Conservation (phyloP, 1,284 basidiomycete genomes). For the Austroboletus niveus region DNA sequence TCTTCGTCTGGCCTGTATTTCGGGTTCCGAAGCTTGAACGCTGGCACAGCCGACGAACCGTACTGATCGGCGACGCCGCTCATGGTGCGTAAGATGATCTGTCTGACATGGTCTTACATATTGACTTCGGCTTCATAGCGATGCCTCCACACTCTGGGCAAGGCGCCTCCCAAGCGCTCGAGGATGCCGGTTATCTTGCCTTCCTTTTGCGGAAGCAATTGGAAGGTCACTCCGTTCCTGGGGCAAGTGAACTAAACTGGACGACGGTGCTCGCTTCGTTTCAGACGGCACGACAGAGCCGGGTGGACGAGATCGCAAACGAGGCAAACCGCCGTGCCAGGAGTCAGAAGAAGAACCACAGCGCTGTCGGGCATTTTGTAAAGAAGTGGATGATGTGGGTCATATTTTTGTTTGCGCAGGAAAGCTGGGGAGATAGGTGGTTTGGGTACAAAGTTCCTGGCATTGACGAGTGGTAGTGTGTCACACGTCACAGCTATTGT, state of each 20-base stretch:
- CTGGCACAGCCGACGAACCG: conserved; percentile 27
- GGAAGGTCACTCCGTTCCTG: background rate
- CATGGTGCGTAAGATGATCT: conserved; percentile 23
- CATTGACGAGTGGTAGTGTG: conserved; percentile 25
- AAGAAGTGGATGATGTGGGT: conserved; percentile 29
- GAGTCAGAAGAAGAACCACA: conserved; percentile 22
- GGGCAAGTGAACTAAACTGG: conserved; percentile 12
- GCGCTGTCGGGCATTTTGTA: conserved; percentile 18
- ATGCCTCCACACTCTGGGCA: conserved; percentile 36
- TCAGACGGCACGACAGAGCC: conserved; percentile 24
- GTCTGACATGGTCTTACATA: background rate
- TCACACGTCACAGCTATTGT: no score
- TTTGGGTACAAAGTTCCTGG: conserved; percentile 34
- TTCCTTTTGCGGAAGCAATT: conserved; percentile 24
- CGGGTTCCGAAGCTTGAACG: conserved; percentile 21
- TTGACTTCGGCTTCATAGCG: conserved; percentile 12
- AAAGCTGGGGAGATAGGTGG: conserved; percentile 33
- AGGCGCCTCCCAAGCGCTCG: conserved; percentile 33
- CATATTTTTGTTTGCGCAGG: conserved; percentile 21
- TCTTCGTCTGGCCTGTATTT: conserved; percentile 27
- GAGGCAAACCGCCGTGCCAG: conserved; percentile 29
- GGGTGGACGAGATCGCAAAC: conserved; percentile 28
- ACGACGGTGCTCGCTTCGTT: conserved; percentile 21
- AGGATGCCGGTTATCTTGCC: conserved; percentile 34
- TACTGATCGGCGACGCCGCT: conserved; percentile 33